phyloP scores from a whole-genome alignment of 352 stramenopile genomes.

The Pilasporangium apinafurcum region DNA sequence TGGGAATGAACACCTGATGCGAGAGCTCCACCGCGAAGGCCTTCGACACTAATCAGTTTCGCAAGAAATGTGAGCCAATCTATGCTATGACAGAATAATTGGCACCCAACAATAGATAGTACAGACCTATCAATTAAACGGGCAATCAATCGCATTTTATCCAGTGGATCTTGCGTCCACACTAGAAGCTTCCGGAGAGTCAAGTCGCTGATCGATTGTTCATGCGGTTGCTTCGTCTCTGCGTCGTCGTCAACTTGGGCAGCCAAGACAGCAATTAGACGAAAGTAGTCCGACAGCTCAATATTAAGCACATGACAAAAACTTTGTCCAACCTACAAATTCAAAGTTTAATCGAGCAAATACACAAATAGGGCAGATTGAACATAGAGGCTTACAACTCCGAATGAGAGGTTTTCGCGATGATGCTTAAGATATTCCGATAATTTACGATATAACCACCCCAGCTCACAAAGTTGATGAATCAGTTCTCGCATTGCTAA shows the following conservation, averaged over 20 bases:
- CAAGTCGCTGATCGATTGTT: slow-evolving; percentile 42
- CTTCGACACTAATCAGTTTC: slow-evolving; percentile 48
- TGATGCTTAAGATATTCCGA: slow-evolving; percentile 72
- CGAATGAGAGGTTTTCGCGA: slow-evolving; percentile 64
- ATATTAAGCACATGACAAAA: slow-evolving; percentile 89
- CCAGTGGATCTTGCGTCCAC: slow-evolving; percentile 86
- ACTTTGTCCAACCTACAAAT: slow-evolving; percentile 67
- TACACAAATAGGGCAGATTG: not conserved
- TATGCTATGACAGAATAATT: not conserved
- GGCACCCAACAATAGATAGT: not conserved
- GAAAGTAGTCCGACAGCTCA: slow-evolving; percentile 90
- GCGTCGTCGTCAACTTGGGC: slow-evolving; percentile 86
- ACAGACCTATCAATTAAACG: slow-evolving; percentile 81
- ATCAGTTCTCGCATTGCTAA: slow-evolving; percentile 80
- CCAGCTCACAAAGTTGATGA: slow-evolving; percentile 80
- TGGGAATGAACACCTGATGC: slow-evolving; percentile 89
- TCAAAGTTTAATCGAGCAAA: slow-evolving; percentile 1
- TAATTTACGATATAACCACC: slow-evolving; percentile 88
- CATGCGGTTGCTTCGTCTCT: slow-evolving; percentile 40
- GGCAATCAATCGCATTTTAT: slow-evolving; percentile 86
- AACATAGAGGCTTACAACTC: slow-evolving; percentile 42
- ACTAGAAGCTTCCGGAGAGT: slow-evolving; percentile 87
- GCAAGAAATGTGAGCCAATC: not conserved
- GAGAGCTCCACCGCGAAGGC: slow-evolving; percentile 81
- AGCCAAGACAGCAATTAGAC: slow-evolving; percentile 89